Conservation (phyloP, 1,139 yeast species). For the Sporopachydermia cereana region DNA sequence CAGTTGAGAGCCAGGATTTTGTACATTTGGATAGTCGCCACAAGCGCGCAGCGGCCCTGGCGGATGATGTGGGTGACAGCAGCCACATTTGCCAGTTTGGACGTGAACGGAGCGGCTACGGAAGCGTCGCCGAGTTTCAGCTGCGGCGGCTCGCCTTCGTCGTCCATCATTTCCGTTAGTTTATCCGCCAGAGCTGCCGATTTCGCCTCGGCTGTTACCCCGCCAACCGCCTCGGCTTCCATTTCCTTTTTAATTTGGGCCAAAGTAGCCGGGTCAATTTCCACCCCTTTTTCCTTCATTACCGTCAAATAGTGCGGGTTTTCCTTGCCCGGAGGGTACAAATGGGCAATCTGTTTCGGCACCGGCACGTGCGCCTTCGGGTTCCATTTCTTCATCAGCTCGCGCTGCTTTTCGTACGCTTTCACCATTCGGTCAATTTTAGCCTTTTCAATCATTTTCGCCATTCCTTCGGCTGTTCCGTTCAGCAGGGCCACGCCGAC, state of each 20-base stretch:
- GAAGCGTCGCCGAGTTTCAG: conserved; percentile 97
- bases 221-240: conserved; percentile 28
- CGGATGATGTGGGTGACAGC: conserved; percentile 91
- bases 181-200: conserved; percentile 58
- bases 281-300: conserved; percentile 71
- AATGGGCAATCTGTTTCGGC: conserved; percentile 79
- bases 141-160: conserved; percentile 78
- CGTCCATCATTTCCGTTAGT: conserved; percentile 57
- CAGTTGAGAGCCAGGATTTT: conserved; percentile 94
- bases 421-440: conserved; percentile 52
- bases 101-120: conserved; percentile 98
- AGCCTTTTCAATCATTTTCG: conserved; percentile 75
- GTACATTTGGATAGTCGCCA: conserved; percentile 97
- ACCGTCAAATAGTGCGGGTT: conserved; percentile 86
- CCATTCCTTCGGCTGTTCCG: conserved; percentile 93
- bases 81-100: conserved; percentile 83
- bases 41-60: conserved; percentile 98
- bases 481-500: conserved; percentile 94
- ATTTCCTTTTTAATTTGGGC: conserved; percentile 29
- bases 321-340: conserved; percentile 90
- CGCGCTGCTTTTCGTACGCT: conserved; percentile 78
- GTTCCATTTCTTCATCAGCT: conserved; percentile 68
- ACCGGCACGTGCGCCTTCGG: conserved; percentile 60
- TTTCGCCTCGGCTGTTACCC: conserved; percentile 24
- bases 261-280: conserved; percentile 38